Evolutionary conservation across 441 rosid species (phyloP).

Genomic region (Francoa sonchifolia): DNA sequence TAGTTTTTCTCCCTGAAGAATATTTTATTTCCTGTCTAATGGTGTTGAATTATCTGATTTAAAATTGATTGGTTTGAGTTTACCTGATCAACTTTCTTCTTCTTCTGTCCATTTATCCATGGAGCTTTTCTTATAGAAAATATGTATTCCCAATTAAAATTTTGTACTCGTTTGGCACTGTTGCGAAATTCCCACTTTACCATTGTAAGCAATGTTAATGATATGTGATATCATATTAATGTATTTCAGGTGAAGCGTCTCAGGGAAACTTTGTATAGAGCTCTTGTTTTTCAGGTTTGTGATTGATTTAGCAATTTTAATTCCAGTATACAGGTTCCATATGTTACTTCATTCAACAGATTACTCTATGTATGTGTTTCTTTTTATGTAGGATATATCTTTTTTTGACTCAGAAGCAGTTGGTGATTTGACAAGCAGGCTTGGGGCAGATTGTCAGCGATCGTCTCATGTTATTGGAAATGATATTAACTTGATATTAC

Average conservation of each 20-base stretch:
- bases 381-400: conserved; percentile 27
- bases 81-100: too few species aligned
- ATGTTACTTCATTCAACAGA: conserved; percentile 2
- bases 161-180: too few species aligned
- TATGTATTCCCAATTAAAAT: too few species aligned
- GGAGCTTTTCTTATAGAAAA: too few species aligned
- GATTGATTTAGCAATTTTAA: conserved; percentile 1
- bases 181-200: too few species aligned
- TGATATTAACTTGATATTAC: conserved; percentile 35
- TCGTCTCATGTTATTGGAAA: conserved; percentile 36
- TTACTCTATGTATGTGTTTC: conserved; percentile 3
- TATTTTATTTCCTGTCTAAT: not conserved
- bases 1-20: not conserved
- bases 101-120: too few species aligned
- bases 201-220: too few species aligned
- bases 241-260: conserved; percentile 37
- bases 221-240: too few species aligned
- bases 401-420: conserved; percentile 38
- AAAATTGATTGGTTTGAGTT: too few species aligned
- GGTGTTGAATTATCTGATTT: too few species aligned
- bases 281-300: conserved; percentile 35
- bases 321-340: too few species aligned
- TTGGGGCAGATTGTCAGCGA: conserved; percentile 43
- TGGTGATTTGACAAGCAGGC: conserved; percentile 48
- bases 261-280: conserved; percentile 26